Percentiles rank a stretch among this genome's conserved stretches.
Conservation (phyloP, 2,329 filamentous ascomycete genomes). For the Cordyceps militaris region DNA sequence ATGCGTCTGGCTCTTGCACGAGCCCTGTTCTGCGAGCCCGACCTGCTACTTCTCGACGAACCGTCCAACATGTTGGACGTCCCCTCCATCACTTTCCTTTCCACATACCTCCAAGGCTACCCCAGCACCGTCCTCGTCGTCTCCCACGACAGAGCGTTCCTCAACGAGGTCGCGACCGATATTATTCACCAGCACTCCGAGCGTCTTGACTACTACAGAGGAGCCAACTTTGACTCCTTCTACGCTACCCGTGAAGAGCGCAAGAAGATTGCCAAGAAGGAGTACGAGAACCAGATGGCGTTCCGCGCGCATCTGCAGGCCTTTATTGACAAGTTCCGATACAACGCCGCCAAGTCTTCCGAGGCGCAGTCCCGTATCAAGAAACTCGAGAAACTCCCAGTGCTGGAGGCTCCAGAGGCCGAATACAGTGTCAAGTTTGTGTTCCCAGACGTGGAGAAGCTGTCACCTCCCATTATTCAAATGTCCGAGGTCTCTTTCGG, state of each 20-base stretch:
- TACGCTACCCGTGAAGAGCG: slow-evolving; percentile 97
- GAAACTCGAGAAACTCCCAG: slow-evolving; percentile 94
- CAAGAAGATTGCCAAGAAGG: slow-evolving; percentile 90
- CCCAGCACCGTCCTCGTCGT: slow-evolving; percentile 94
- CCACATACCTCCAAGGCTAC: slow-evolving; percentile 89
- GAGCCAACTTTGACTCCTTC: slow-evolving; percentile 94
- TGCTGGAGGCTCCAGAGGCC: slow-evolving; percentile 80
- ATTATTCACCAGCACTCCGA: slow-evolving; percentile 98
- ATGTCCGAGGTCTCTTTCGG: slow-evolving; percentile 92
- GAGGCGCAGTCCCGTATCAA: slow-evolving; percentile 98
- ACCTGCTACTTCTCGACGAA: slow-evolving; percentile 93
- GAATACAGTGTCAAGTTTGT: slow-evolving; percentile 96
- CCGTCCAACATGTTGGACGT: slow-evolving; percentile 99
- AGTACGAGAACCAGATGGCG: slow-evolving; percentile 98
- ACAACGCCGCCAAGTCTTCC: slow-evolving; percentile 97
- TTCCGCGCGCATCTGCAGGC: slow-evolving; percentile 88
- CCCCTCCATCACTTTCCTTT: slow-evolving; percentile 97
- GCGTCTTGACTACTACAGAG: slow-evolving; percentile 95
- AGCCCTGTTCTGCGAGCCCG: slow-evolving; percentile 96
- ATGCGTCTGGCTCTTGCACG: slow-evolving; percentile 94
- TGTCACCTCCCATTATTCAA: slow-evolving; percentile 95
- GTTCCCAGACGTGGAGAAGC: slow-evolving; percentile 95
- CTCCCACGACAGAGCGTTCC: slow-evolving; percentile 96
- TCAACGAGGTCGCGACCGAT: slow-evolving; percentile 98
- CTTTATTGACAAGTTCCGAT: slow-evolving; percentile 99